Evolutionary conservation across 495 filamentous ascomycete species (phyloP).

Genomic region (Xylaria scruposa): DNA sequence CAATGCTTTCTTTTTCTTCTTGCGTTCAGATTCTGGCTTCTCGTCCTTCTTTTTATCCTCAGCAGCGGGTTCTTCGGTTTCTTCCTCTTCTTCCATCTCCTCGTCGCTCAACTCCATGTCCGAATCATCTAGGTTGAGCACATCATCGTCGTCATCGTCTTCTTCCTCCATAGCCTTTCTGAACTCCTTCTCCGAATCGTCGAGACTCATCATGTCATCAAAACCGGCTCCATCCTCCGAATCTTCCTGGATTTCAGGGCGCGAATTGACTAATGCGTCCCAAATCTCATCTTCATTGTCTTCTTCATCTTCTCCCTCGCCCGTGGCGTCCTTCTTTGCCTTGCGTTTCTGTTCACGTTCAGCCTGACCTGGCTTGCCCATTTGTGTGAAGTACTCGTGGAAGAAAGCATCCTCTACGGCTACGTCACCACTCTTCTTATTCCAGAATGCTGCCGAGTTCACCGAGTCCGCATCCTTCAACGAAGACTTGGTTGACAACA

Average conservation of each 20-base stretch:
- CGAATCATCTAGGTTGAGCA: slow-evolving; percentile 46
- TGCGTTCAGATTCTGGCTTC: slow-evolving; percentile 49
- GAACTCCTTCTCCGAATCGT: slow-evolving; percentile 55
- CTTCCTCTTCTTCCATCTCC: slow-evolving; percentile 49
- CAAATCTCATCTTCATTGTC: slow-evolving; percentile 81
- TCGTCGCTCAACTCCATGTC: slow-evolving; percentile 53
- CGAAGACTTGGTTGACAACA: slow-evolving; percentile 63
- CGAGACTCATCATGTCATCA: slow-evolving; percentile 50
- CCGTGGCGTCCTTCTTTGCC: slow-evolving; percentile 54
- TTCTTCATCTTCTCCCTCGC: slow-evolving; percentile 54
- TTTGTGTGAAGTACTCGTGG: slow-evolving; percentile 89
- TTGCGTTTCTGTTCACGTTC: slow-evolving; percentile 63
- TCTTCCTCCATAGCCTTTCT: slow-evolving; percentile 62
- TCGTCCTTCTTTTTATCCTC: slow-evolving; percentile 40
- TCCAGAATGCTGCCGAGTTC: slow-evolving; percentile 93
- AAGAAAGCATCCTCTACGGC: slow-evolving; percentile 95
- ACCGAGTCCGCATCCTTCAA: slow-evolving; percentile 62
- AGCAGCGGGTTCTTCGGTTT: slow-evolving; percentile 31
- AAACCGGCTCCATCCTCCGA: slow-evolving; percentile 62
- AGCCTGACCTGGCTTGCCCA: slow-evolving; percentile 66
- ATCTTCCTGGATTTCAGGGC: slow-evolving; percentile 75
- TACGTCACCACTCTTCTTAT: slow-evolving; percentile 83
- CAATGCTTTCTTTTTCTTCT: slow-evolving; percentile 78
- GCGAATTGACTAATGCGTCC: slow-evolving; percentile 85
- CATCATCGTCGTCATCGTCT: slow-evolving; percentile 56